Evolutionary conservation across 2,329 filamentous ascomycete genomes (phyloP), one percentile per base, ranked within the genome.

Genomic region (Aspergillus calidoustus): DNA sequence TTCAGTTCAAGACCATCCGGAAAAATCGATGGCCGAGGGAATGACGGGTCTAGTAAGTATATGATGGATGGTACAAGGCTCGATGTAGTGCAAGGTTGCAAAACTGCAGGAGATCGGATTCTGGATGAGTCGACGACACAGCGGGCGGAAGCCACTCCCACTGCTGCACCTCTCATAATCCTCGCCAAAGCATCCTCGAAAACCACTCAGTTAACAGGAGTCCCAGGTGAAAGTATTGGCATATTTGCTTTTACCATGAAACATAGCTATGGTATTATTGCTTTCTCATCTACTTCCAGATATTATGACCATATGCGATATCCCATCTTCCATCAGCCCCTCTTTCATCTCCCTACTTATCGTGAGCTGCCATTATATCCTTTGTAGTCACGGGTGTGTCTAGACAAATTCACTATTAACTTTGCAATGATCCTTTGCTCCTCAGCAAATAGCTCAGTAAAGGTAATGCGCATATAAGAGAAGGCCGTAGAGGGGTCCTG

Each of bases 401-500:
- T 28, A 28, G 6, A 28, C 6, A 28, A 7, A 28, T 28, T 7
- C 25, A 28, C 6, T 7, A 28, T 28, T 28, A 2, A 1, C 34
- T 41, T 11, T 41, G 3, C 11, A 41, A 41, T 41, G 25, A 41
- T 41, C 34, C 34, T 15, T 41, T 11, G 11, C 34, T 41, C 34
- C 11, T 5, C 3, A 41, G 11, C 13, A 41, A 15, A 5, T 41
- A 13, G 11, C 11, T 41, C 5, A 41, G 34, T 41, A 41, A 5
- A 13, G 4, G 4, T 13, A 41, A 17, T 13, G 11, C 11, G 9
- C 11, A 15, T 41, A 15, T 41, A 13, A 41, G 13, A 41, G 34
- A 41, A 13, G 15, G 11, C 34, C 34, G 11, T 23, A 22, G 54
- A 59, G 50, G n/a, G 43, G 57, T 49, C 64, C 62, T 59, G 65